Conservation (phyloP, 495 filamentous ascomycete genomes). For the Astrothelium subdiscretum region DNA sequence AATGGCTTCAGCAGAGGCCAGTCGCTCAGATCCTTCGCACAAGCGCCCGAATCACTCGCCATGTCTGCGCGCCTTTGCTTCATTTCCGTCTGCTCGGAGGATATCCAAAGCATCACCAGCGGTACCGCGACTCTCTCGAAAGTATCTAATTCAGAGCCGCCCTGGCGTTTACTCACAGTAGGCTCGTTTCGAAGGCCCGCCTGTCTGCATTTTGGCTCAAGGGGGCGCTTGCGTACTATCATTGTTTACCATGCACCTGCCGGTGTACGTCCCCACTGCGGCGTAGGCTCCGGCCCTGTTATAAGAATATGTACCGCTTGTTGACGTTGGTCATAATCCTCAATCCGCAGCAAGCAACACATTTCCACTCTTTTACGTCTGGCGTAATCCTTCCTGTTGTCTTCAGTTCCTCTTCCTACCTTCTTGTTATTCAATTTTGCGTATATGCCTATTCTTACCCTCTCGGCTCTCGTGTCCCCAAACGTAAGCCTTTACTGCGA, state of each 20-base stretch:
- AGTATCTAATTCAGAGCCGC: conserved; percentile 4
- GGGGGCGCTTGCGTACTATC: background rate
- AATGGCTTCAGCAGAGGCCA: background rate
- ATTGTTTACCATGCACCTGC: background rate
- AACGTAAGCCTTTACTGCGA: background rate
- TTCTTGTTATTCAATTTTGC: background rate
- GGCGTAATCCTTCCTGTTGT: background rate
- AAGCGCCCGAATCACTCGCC: background rate
- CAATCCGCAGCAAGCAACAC: conserved; percentile 3
- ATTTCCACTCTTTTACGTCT: background rate
- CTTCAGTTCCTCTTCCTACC: background rate
- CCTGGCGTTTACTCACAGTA: background rate
- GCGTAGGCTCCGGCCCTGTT: background rate
- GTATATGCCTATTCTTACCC: conserved; percentile 1
- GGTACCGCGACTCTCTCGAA: background rate
- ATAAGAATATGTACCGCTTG: conserved; percentile 1
- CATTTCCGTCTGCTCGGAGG: background rate
- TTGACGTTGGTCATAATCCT: conserved; percentile 2
- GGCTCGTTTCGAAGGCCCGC: background rate
- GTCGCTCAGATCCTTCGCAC: background rate
- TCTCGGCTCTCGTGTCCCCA: conserved; percentile 1
- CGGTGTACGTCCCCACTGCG: background rate
- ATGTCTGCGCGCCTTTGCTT: conserved; percentile 1
- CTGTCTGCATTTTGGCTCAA: background rate
- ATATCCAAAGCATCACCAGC: background rate